phyloP scores from a whole-genome alignment of 1,284 basidiomycete genomes.

The Trametes pubescens region DNA sequence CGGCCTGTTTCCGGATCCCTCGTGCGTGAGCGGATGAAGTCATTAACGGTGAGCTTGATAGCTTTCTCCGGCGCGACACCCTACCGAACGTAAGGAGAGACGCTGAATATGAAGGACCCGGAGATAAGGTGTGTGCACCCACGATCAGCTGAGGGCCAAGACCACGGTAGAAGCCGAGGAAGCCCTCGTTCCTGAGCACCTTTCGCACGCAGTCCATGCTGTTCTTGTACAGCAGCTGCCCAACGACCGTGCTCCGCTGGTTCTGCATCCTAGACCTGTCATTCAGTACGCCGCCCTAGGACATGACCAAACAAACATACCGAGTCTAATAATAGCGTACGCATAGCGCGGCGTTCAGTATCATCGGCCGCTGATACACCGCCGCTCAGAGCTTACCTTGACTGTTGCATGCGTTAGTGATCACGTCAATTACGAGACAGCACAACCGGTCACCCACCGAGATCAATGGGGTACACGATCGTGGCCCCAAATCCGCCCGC shows the following conservation, averaged over 20 bases:
- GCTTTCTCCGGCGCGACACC: constrained; percentile 99
- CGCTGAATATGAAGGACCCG: constrained; percentile 21
- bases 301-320: constrained; percentile 44
- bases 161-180: constrained; percentile 96
- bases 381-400: constrained; percentile 58
- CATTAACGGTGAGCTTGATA: constrained; percentile 97
- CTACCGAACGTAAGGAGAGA: constrained; percentile 77
- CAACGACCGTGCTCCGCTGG: constrained; percentile 93
- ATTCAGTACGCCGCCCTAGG: constrained; percentile 8
- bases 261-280: constrained; percentile 87
- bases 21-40: constrained; percentile 83
- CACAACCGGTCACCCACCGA: constrained; percentile 62
- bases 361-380: constrained; percentile 7
- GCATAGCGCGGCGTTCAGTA: constrained; percentile 13
- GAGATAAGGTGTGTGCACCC: constrained; percentile 41
- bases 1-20: constrained; percentile 96
- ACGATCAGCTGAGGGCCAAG: constrained; percentile 95
- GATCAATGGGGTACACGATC: constrained; percentile 94
- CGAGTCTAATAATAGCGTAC: constrained; percentile 62
- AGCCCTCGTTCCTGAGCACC: constrained; percentile 94
- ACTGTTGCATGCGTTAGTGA: constrained; percentile 49
- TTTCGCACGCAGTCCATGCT: constrained; percentile 94
- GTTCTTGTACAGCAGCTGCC: constrained; percentile 94
- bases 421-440: constrained; percentile 1
- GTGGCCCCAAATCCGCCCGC: constrained; percentile 94